Conservation (phyloP, 805 yeast species). For the Candida khao-thaluensis region DNA sequence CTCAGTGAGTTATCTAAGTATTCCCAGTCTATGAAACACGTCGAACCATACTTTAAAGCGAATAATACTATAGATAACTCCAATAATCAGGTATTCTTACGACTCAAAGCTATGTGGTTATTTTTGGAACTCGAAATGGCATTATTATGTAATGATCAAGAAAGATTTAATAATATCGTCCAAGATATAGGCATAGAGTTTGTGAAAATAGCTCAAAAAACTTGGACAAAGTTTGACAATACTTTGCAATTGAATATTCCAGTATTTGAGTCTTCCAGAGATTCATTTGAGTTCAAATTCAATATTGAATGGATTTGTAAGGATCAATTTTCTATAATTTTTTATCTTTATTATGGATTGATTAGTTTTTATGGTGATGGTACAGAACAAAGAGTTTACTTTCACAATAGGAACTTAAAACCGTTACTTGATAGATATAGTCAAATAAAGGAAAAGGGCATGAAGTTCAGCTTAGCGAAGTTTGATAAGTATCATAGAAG, state of each 20-base stretch:
- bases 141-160: background rate
- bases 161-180: slow-evolving; percentile 1
- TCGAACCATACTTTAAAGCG: background rate
- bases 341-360: slow-evolving; percentile 6
- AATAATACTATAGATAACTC: background rate
- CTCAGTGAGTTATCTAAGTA: background rate
- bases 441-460: background rate
- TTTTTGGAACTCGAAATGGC: background rate
- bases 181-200: background rate
- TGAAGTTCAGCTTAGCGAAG: background rate
- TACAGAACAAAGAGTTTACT: background rate
- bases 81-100: background rate
- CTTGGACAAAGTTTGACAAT: slow-evolving; percentile 4
- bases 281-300: background rate
- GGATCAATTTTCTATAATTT: slow-evolving; percentile 5
- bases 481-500: slow-evolving; percentile 1
- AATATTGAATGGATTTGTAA: slow-evolving; percentile 8
- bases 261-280: background rate
- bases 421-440: background rate
- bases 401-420: background rate
- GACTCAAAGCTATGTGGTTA: slow-evolving; percentile 5
- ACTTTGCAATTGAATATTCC: background rate
- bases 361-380: background rate
- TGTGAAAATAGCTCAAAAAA: slow-evolving; percentile 2
- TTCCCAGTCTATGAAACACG: background rate